phyloP scores from a whole-genome alignment of 345 rosid genomes.

The Populus ilicifolia region DNA sequence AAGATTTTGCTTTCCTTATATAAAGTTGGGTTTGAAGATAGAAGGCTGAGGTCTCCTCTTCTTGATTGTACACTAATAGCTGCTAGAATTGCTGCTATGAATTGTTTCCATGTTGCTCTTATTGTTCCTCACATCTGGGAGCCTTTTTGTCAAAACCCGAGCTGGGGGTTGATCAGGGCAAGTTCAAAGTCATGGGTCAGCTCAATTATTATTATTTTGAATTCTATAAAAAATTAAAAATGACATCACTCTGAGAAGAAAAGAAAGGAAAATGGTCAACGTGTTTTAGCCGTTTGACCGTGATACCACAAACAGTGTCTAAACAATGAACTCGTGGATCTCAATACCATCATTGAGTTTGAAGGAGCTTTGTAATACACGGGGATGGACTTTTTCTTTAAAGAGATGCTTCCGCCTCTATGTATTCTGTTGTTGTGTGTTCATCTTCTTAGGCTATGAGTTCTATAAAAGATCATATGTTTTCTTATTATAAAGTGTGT shows the following conservation, averaged over 20 bases:
- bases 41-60: conserved; percentile 23
- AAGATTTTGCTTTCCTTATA: conserved; percentile 8
- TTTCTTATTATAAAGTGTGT: no score
- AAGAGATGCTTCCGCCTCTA: background rate
- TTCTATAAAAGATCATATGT: background rate
- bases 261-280: no score
- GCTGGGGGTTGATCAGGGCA: no score
- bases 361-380: background rate
- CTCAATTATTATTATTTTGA: no score
- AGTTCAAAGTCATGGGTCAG: no score
- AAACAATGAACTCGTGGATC: background rate
- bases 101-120: background rate
- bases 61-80: conserved; percentile 31
- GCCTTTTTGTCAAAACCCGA: no score
- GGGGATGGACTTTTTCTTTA: background rate
- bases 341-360: background rate
- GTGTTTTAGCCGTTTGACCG: no score
- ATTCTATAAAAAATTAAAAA: no score
- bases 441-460: background rate
- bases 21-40: conserved; percentile 31
- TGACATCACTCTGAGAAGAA: no score
- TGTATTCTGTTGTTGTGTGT: background rate
- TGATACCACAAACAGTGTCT: background rate
- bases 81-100: conserved; percentile 19
- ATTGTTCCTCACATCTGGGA: background rate